These are phyloP conservation scores for Thyridium curvatum DNA, from an alignment of 2,329 filamentous ascomycete genomes.

Conservation along the genomic window DNA sequence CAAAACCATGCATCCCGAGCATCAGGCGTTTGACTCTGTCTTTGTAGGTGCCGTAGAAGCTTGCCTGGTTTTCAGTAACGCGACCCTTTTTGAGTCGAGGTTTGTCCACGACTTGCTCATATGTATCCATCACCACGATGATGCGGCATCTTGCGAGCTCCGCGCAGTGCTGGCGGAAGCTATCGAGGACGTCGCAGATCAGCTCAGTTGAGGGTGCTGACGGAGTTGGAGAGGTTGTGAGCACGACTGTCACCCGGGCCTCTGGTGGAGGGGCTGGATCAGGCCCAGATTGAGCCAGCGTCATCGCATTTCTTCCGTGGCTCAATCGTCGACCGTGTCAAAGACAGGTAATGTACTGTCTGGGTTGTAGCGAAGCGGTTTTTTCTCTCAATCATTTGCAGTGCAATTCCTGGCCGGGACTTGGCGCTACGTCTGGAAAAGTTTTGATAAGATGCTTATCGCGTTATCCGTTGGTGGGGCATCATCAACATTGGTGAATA, in stretches of 20 bases:
- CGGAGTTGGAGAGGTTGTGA: conserved; percentile 50
- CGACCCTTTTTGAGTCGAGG: conserved; percentile 47
- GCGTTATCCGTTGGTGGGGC: too few relatives aligned
- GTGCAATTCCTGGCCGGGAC: too few relatives aligned
- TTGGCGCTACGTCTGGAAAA: too few relatives aligned
- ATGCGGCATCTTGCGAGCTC: conserved; percentile 33
- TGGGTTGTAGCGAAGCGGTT: too few relatives aligned
- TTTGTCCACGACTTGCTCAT: conserved; percentile 35
- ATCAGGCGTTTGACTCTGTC: conserved; percentile 37
- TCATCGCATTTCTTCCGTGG: too few relatives aligned
- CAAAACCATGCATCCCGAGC: conserved; percentile 16
- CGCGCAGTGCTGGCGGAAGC: conserved; percentile 36
- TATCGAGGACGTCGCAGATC: conserved; percentile 36
- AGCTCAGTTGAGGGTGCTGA: conserved; percentile 47
- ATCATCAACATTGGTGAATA: too few relatives aligned
- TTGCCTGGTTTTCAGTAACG: conserved; percentile 38
- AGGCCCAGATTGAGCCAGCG: too few relatives aligned
- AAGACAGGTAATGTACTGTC: too few relatives aligned
- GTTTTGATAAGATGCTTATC: too few relatives aligned
- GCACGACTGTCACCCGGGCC: conserved; percentile 36
- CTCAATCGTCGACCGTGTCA: too few relatives aligned
- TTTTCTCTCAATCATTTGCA: too few relatives aligned
- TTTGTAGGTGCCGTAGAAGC: conserved; percentile 37
- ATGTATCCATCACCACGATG: conserved; percentile 46
- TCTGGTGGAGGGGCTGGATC: too few relatives aligned